Base-by-base conservation (phyloP, 495 filamentous ascomycete genomes). In the Annulohypoxylon maeteangense region DNA sequence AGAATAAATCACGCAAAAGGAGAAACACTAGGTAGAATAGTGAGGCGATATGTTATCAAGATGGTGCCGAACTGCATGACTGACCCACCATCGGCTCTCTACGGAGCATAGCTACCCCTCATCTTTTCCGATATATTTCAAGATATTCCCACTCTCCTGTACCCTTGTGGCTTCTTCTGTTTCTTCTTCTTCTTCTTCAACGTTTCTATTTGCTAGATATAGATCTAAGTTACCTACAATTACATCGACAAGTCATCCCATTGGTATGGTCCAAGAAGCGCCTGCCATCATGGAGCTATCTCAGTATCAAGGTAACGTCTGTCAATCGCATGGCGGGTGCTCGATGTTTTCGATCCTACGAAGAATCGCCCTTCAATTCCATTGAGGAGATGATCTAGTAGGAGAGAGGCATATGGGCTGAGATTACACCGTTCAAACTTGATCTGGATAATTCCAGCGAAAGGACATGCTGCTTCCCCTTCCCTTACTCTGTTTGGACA, bases 381-480 rank as follows among this genome's bases (percentile, higher is more conserved):
- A 8, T 34, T 42, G 68, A 73, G 42, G 57, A 7, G 55, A 53
- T 47, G 27, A 40, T 65, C 27, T 57, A 69, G 66, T 32, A 36
- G 48, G 61, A 32, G 60, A 68, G 54, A 72, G 77, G 18, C 61
- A 34, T 73, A 50, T 68, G 70, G 70, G 70, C 70, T 73, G 70
- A 73, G 70, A 73, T 73, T 73, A 73, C 62, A 73, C 70, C 70
- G 70, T 73, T 73, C 69, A 79, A 90, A 91, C 89, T 90, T 91
- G 89, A 91, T 90, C 89, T 90, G 88, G 89, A 90, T 89, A 91
- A 91, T 91, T 86, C 89, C 88, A 90, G 89, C 89, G 89, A 89
- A 91, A 90, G 89, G 86, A 91, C 87, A 88, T 90, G 89, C 89
- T 87, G 87, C 83, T 87, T 87, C 81, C 79, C 82, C 80, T 74